A percentile compares a stretch with the other conserved stretches of the same genome.
Evolutionary conservation across 495 filamentous ascomycete species (phyloP).

Genomic region (Aspergillus bertholletiae): DNA sequence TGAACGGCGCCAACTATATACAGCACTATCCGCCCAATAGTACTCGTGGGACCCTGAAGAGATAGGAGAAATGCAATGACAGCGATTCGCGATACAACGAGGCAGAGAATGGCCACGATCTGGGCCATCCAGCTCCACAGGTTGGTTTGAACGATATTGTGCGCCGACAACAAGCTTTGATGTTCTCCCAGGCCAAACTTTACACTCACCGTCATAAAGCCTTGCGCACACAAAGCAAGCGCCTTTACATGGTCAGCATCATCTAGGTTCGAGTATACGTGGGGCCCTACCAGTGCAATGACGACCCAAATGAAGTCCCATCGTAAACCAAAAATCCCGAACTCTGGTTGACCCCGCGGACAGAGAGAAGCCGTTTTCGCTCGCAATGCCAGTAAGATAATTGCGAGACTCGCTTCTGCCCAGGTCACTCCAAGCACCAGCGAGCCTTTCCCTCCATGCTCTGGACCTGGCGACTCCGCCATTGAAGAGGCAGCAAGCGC

Average conservation of each 20-base stretch:
- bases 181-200: constrained; percentile 27
- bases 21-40: constrained; percentile 17
- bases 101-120: constrained; percentile 17
- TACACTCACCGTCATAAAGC: constrained; percentile 19
- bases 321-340: constrained; percentile 16
- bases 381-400: constrained; percentile 20
- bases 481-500: neutral
- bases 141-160: constrained; percentile 20
- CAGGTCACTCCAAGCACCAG: constrained; percentile 25
- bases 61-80: constrained; percentile 31
- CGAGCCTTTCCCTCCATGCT: constrained; percentile 22
- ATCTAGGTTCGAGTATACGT: neutral
- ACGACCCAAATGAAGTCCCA: constrained; percentile 31
- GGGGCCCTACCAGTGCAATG: constrained; percentile 19
- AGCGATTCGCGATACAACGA: constrained; percentile 23
- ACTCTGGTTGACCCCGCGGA: constrained; percentile 6
- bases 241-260: constrained; percentile 2
- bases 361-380: constrained; percentile 21
- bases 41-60: constrained; percentile 21
- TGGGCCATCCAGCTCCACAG: constrained; percentile 32
- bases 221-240: constrained; percentile 14
- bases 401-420: constrained; percentile 22
- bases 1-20: constrained; percentile 25
- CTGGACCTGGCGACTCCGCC: neutral
- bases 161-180: constrained; percentile 9